Conservation (phyloP, 2,329 filamentous ascomycete genomes). For the Sporothrix luriei region DNA sequence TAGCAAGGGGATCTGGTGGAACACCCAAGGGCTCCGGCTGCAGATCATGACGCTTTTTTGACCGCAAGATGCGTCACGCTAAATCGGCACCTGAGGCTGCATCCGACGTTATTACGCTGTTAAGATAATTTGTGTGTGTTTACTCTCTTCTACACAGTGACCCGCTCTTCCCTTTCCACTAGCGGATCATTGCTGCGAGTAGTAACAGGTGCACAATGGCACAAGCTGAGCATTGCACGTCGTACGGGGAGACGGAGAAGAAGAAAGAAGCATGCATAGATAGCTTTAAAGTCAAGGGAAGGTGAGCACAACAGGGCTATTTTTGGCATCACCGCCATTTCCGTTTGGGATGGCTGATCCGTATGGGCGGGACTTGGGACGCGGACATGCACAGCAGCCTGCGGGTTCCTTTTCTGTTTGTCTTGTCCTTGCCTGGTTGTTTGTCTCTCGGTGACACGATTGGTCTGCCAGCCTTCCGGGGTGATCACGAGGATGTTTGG, state of each 20-base stretch:
- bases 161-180: neutral
- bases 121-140: neutral
- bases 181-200: conserved; percentile 19
- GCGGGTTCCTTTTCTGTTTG: neutral
- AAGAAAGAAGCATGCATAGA: neutral
- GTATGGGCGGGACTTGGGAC: conserved; percentile 26
- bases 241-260: neutral
- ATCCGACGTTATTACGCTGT: neutral
- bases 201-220: conserved; percentile 9
- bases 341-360: conserved; percentile 27
- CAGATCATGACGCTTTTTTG: conserved; percentile 24
- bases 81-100: conserved; percentile 16
- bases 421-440: neutral
- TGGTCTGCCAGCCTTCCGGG: neutral
- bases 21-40: conserved; percentile 22
- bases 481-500: neutral
- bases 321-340: conserved; percentile 35
- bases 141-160: neutral
- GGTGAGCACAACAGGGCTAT: conserved; percentile 30
- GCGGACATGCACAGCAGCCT: conserved; percentile 2
- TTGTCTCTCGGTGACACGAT: conserved; percentile 7
- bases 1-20: conserved; percentile 29
- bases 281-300: neutral
- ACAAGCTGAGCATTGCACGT: conserved; percentile 1
- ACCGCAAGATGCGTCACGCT: conserved; percentile 17